A percentile compares a stretch with the other conserved stretches of the same genome.
These are phyloP conservation scores for Carallia pectinifolia DNA, from an alignment of 345 rosid species.

Conservation along the genomic window DNA sequence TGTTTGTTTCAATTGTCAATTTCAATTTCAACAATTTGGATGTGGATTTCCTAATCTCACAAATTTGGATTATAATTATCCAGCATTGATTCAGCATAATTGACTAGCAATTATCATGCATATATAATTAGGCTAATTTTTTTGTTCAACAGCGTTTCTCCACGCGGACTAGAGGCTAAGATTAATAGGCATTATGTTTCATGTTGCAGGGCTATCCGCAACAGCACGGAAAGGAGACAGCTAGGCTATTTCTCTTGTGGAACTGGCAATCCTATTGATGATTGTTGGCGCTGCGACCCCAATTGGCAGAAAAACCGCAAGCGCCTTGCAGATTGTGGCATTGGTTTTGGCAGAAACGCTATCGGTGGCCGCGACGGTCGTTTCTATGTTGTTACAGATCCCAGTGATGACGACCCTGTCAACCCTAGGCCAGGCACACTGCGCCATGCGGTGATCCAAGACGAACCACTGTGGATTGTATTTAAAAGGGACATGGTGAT, in stretches of 20 bases:
- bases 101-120: background rate
- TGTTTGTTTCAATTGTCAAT: too few relatives aligned
- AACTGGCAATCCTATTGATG: constrained; percentile 83
- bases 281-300: constrained; percentile 90
- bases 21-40: too few relatives aligned
- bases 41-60: too few relatives aligned
- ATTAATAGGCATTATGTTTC: background rate
- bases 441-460: constrained; percentile 91
- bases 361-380: constrained; percentile 91
- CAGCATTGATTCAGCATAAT: too few relatives aligned
- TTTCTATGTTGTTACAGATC: constrained; percentile 76
- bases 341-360: constrained; percentile 90
- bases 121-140: background rate
- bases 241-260: constrained; percentile 83
- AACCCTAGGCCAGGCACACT: constrained; percentile 89
- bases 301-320: constrained; percentile 85
- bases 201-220: constrained; percentile 60
- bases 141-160: too few relatives aligned
- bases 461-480: constrained; percentile 81
- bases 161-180: background rate
- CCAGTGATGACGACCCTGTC: constrained; percentile 68
- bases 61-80: too few relatives aligned
- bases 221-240: constrained; percentile 70
- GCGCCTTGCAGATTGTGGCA: constrained; percentile 88
- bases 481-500: constrained; percentile 93